These are phyloP conservation scores for Vitis rupestris DNA, from an alignment of 164 flowering plant species.

Conservation along the genomic window DNA sequence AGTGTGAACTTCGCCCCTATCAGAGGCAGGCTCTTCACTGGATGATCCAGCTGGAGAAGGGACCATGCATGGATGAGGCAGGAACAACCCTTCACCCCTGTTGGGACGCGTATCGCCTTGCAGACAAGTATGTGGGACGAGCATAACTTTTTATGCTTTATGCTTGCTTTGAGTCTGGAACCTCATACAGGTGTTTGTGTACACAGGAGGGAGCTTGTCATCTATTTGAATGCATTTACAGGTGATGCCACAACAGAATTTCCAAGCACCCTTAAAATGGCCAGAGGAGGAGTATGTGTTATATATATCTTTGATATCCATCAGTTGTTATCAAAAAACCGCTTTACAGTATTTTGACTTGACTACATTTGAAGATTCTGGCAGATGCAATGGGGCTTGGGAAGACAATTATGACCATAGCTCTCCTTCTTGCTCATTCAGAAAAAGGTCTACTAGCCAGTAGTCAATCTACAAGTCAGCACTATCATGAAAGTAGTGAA, in stretches of 20 bases:
- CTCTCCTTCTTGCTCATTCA: slow-evolving; percentile 74
- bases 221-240: slow-evolving; percentile 87
- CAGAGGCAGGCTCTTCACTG: slow-evolving; percentile 96
- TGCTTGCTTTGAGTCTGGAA: slow-evolving; percentile 3
- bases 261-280: slow-evolving; percentile 95
- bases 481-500: slow-evolving; percentile 36
- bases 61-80: slow-evolving; percentile 61
- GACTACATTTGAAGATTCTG: slow-evolving; percentile 66
- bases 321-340: not conserved
- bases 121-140: slow-evolving; percentile 56
- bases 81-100: slow-evolving; percentile 92
- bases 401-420: slow-evolving; percentile 93
- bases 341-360: slow-evolving; percentile 17
- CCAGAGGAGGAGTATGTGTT: slow-evolving; percentile 95
- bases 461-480: slow-evolving; percentile 27
- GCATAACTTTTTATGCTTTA: not conserved
- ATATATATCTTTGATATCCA: not conserved
- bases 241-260: slow-evolving; percentile 93
- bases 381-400: slow-evolving; percentile 99
- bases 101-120: slow-evolving; percentile 88
- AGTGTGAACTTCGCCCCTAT: slow-evolving; percentile 85
- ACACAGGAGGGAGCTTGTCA: slow-evolving; percentile 69
- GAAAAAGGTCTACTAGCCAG: slow-evolving; percentile 45
- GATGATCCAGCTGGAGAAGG: slow-evolving; percentile 86
- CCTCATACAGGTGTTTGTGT: slow-evolving; percentile 10